These are phyloP conservation scores for Chaetothyriales sp. DNA, from an alignment of 2,329 filamentous ascomycete species.

Conservation along the genomic window DNA sequence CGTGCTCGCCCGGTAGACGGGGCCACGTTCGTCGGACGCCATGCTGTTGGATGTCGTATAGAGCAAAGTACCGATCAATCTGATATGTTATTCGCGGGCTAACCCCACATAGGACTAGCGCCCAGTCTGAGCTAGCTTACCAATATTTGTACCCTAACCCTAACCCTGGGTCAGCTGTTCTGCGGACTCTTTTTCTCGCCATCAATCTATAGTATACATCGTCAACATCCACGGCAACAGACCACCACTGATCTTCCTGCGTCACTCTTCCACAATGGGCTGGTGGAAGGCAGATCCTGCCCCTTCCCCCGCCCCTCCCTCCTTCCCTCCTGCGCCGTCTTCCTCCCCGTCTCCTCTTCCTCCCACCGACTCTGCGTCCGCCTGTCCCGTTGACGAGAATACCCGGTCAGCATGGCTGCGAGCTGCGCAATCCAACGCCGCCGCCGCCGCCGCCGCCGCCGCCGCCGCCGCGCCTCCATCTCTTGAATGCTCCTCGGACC, in stretches of 20 bases:
- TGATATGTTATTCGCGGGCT: too few species aligned
- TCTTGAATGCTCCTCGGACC: constrained; percentile 16
- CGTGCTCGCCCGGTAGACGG: constrained; percentile 78
- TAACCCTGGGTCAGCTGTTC: too few species aligned
- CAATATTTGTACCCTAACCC: too few species aligned
- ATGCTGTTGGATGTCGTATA: background rate
- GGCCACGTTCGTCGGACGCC: background rate
- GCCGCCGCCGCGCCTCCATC: constrained; percentile 6
- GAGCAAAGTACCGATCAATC: background rate
- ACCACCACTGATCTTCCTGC: background rate
- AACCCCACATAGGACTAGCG: too few species aligned
- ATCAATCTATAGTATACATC: too few species aligned
- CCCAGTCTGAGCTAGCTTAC: too few species aligned
- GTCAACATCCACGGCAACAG: too few species aligned
- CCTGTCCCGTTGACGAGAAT: constrained; percentile 81
- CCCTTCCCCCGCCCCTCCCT: constrained; percentile 19
- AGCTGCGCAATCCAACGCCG: constrained; percentile 22
- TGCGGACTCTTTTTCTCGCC: too few species aligned
- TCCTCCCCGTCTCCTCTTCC: constrained; percentile 17
- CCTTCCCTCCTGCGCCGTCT: constrained; percentile 15
- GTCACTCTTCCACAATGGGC: constrained; percentile 11
- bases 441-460: constrained; percentile 9
- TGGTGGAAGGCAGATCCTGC: constrained; percentile 19
- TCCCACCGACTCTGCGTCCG: constrained; percentile 22
- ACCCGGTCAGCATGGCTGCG: constrained; percentile 72